A percentile compares a stretch with the other conserved stretches of the same genome.
Evolutionary conservation across 768 basidiomycete species (phyloP).

Genomic region (Boletellus ananas): DNA sequence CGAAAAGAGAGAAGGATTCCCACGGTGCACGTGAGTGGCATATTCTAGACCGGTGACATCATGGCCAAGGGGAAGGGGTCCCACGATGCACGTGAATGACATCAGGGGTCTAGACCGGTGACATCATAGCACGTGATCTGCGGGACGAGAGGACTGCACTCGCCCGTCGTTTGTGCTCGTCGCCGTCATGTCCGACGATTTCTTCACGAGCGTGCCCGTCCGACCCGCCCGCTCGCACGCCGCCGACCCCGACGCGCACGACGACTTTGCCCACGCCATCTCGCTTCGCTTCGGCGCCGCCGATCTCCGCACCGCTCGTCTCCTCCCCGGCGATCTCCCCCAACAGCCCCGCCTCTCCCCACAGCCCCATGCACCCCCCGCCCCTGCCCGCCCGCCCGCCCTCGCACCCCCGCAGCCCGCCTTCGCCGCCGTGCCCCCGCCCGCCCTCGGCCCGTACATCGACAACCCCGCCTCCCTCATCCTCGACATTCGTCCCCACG

Average conservation of each 20-base stretch:
- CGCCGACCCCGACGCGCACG: slow-evolving; percentile 23
- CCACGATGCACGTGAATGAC: slow-evolving; percentile 14
- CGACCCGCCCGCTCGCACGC: slow-evolving; percentile 8
- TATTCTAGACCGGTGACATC: no score
- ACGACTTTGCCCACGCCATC: slow-evolving; percentile 55
- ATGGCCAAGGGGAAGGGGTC: no score
- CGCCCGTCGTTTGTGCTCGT: not conserved
- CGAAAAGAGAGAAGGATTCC: slow-evolving; percentile 1
- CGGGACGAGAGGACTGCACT: not conserved
- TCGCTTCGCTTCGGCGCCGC: slow-evolving; percentile 40
- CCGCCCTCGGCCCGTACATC: slow-evolving; percentile 31
- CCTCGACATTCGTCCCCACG: slow-evolving; percentile 86
- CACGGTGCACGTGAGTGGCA: slow-evolving; percentile 15
- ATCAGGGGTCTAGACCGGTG: slow-evolving; percentile 26
- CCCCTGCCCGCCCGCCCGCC: not conserved
- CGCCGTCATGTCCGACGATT: slow-evolving; percentile 35
- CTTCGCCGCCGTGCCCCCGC: slow-evolving; percentile 27
- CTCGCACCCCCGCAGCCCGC: slow-evolving; percentile 3
- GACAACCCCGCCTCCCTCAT: slow-evolving; percentile 49
- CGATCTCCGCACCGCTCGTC: slow-evolving; percentile 37
- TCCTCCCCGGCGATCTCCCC: slow-evolving; percentile 28
- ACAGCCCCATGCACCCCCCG: slow-evolving; percentile 5
- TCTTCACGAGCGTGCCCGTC: slow-evolving; percentile 36
- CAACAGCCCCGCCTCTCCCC: slow-evolving; percentile 20
- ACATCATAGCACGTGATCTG: slow-evolving; percentile 33